Percentiles rank a stretch among this genome's conserved stretches.
Conservation (phyloP, 192 early-diverging fungal genomes). For the Rhizophagus clarus region DNA sequence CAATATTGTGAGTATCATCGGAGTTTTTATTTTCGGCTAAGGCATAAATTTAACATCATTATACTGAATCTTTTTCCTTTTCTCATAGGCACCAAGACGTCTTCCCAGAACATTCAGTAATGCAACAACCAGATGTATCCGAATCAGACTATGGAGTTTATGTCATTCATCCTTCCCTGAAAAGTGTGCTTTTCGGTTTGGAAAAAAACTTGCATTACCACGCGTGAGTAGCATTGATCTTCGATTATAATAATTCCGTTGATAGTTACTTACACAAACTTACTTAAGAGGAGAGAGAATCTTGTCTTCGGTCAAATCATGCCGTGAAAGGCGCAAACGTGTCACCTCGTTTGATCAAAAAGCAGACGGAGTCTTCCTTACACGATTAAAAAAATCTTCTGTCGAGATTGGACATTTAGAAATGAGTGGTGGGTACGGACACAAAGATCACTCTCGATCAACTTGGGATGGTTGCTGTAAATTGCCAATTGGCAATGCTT, state of each 20-base stretch:
- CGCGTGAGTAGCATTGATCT: conserved; percentile 15
- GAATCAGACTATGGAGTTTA: conserved; percentile 20
- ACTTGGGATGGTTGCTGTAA: conserved; percentile 29
- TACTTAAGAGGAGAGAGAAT: conserved; percentile 12
- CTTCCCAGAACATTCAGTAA: background rate
- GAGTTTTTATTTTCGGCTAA: background rate
- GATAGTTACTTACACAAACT: background rate
- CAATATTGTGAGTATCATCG: conserved; percentile 22
- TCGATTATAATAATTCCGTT: background rate
- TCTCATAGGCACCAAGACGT: background rate
- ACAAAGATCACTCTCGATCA: conserved; percentile 24
- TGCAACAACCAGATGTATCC: conserved; percentile 18
- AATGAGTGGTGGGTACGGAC: conserved; percentile 27
- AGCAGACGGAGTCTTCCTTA: conserved; percentile 14
- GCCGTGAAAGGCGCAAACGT: background rate
- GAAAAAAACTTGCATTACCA: conserved; percentile 3
- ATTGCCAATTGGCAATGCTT: conserved; percentile 17
- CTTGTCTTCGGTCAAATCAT: conserved; percentile 18
- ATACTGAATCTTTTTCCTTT: conserved; percentile 8
- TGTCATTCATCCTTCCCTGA: conserved; percentile 9
- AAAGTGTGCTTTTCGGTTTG: background rate
- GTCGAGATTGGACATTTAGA: conserved; percentile 23
- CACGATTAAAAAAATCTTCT: conserved; percentile 9
- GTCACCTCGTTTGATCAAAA: conserved; percentile 20
- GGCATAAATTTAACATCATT: too few relatives aligned